Conservation (phyloP, 192 early-diverging fungal genomes). For the Coemansia sp. region DNA sequence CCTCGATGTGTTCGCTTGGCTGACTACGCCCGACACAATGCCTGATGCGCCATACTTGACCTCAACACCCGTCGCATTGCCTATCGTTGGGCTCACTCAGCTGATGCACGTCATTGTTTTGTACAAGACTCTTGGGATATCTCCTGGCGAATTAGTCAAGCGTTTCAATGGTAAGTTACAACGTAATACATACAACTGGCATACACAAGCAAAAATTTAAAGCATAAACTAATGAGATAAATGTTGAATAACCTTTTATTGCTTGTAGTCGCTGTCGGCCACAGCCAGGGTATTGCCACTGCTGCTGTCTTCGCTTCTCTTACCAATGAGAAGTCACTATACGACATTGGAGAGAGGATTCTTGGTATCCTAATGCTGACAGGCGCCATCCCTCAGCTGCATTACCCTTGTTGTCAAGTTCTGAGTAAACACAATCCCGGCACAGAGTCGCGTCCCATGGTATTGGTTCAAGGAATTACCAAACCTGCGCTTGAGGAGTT, state of each 20-base stretch:
- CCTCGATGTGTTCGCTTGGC: conserved; percentile 80
- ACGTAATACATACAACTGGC: neutral
- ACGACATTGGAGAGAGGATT: conserved; percentile 73
- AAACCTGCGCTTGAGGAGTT: conserved; percentile 2
- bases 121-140: conserved; percentile 63
- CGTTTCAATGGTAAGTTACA: conserved; percentile 37
- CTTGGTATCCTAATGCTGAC: conserved; percentile 82
- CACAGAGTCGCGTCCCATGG: conserved; percentile 4
- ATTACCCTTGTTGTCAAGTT: conserved; percentile 11
- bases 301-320: conserved; percentile 83
- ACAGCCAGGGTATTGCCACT: conserved; percentile 88
- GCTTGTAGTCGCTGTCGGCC: conserved; percentile 67
- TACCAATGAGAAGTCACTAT: conserved; percentile 77
- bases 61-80: conserved; percentile 73
- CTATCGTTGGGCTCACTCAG: conserved; percentile 85
- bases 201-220: neutral
- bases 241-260: neutral
- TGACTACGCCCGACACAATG: conserved; percentile 65
- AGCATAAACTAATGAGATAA: neutral
- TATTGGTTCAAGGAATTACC: conserved; percentile 18
- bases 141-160: conserved; percentile 48
- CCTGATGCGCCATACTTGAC: conserved; percentile 75
- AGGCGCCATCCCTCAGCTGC: conserved; percentile 79
- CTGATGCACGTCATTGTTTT: conserved; percentile 79
- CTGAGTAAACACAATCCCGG: neutral